phyloP scores from a whole-genome alignment of 768 basidiomycete species.

The Tylopilus felleus region DNA sequence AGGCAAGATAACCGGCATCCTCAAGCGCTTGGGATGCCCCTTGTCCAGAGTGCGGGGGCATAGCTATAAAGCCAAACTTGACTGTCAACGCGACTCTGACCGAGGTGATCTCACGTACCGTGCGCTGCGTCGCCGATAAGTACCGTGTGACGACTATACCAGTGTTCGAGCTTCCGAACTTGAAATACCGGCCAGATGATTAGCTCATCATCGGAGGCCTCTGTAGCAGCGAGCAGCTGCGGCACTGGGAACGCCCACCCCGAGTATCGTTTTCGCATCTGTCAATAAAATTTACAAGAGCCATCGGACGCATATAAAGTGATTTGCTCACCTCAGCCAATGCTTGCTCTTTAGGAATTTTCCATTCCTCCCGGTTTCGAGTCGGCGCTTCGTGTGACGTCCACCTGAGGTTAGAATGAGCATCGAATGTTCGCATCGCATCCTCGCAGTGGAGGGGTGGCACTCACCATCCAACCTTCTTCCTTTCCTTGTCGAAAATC shows the following conservation, averaged over 20 bases:
- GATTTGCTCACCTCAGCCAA: conserved; percentile 14
- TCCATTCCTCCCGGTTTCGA: conserved; percentile 29
- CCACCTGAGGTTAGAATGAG: conserved; percentile 21
- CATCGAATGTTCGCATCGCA: not conserved
- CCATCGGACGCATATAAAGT: not conserved
- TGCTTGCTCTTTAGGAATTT: conserved; percentile 20
- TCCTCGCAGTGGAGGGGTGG: not conserved
- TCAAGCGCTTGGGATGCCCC: conserved; percentile 32
- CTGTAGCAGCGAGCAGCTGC: conserved; percentile 23
- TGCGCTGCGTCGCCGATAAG: conserved; percentile 34
- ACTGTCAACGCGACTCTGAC: not conserved
- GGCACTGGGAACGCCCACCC: conserved; percentile 29
- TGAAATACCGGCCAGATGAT: conserved; percentile 31
- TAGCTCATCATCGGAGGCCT: conserved; percentile 11
- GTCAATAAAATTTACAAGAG: not conserved
- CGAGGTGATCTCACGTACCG: conserved; percentile 14
- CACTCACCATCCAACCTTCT: conserved; percentile 25
- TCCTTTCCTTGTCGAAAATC: conserved; percentile 24
- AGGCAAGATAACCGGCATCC: conserved; percentile 29
- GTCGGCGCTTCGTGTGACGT: conserved; percentile 27
- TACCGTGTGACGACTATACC: conserved; percentile 26
- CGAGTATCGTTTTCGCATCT: conserved; percentile 27
- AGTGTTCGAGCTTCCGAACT: conserved; percentile 21
- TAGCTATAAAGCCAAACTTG: conserved; percentile 14
- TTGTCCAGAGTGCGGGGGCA: conserved; percentile 33